Base-by-base conservation (phyloP, 331 rosid species). In the Quercus phellos region DNA sequence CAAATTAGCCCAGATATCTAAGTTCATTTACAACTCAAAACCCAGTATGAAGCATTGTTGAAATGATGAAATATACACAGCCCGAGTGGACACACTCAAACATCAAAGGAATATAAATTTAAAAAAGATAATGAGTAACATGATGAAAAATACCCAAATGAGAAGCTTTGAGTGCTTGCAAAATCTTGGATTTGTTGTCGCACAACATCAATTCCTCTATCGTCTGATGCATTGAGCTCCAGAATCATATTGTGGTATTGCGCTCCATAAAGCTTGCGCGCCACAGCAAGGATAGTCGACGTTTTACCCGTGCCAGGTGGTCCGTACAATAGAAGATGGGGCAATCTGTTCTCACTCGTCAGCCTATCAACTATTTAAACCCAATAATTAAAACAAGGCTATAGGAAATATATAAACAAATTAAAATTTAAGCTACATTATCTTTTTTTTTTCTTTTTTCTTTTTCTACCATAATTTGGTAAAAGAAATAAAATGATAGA, bases 231-330 rank as follows among this genome's bases (percentile, higher is more conserved):
- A 81, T 93, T 95, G 72, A 93, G 88, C 86, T 93, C 98, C 88
- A 95, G 78, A 77, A 93, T 95, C 98, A 93, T 95, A 55, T 88
- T 90, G 24, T 77, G 91, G 79, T 80, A 91, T 29, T 85, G 91
- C 0, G 84, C 68, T 19, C 99, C 99, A 78, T 95, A 90, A 4
- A 93, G 88, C 83, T 93, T 90, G 38, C 98, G 89, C 2, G 98
- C 97, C 56, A 93, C 93, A 0, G 93, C 97, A 4, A 93, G 97
- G 84, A 91, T 87, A 8, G 98, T 92, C 2, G 99, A 94, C 5
- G 99, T 95, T 81, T 95, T 95, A 17, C 99, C 98, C 0, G 99
- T 95, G 21, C 98, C 98, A 27, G 98, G 98, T 42, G 98, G 99
- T 2, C 99, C 99, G 21, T 95, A 95, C 85, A 95, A 70, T n/a